phyloP scores from a whole-genome alignment of 495 filamentous ascomycete species.

The Penicillium chermesinum region DNA sequence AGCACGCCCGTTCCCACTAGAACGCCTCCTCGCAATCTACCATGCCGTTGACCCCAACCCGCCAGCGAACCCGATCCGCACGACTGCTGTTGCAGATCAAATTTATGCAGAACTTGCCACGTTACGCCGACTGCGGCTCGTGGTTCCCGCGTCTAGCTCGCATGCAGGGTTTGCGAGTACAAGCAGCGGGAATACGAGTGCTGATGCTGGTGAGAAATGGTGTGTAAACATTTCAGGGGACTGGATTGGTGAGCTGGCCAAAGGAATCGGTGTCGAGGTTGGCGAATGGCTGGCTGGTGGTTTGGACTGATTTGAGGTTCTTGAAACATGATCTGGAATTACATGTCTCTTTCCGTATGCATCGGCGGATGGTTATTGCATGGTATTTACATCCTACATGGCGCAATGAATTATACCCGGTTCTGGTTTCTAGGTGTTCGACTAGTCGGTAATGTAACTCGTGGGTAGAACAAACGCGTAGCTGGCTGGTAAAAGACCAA shows the following conservation, averaged over 20 bases:
- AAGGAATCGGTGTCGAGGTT: constrained; percentile 44
- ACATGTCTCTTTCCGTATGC: background rate
- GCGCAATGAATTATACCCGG: constrained; percentile 17
- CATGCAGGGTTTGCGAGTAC: constrained; percentile 29
- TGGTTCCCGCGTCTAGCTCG: constrained; percentile 55
- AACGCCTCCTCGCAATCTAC: constrained; percentile 84
- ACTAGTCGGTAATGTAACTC: too few species aligned
- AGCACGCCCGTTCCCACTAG: constrained; percentile 73
- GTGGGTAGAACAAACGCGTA: too few species aligned
- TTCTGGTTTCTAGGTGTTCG: too few species aligned
- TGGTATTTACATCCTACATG: background rate
- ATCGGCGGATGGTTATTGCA: constrained; percentile 5
- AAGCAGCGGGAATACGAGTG: constrained; percentile 35
- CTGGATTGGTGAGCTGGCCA: constrained; percentile 45
- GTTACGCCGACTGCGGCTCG: constrained; percentile 67
- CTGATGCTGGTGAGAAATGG: constrained; percentile 44
- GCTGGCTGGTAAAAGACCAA: too few species aligned
- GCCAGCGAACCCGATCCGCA: constrained; percentile 45
- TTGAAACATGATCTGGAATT: background rate
- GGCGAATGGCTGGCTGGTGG: constrained; percentile 46
- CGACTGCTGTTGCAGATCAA: constrained; percentile 50
- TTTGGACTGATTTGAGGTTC: constrained; percentile 24
- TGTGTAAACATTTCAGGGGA: constrained; percentile 45
- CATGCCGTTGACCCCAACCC: constrained; percentile 68
- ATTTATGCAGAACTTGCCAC: constrained; percentile 73